These are phyloP conservation scores for Monilinia polystroma DNA, from an alignment of 2,329 filamentous ascomycete species.

Conservation along the genomic window DNA sequence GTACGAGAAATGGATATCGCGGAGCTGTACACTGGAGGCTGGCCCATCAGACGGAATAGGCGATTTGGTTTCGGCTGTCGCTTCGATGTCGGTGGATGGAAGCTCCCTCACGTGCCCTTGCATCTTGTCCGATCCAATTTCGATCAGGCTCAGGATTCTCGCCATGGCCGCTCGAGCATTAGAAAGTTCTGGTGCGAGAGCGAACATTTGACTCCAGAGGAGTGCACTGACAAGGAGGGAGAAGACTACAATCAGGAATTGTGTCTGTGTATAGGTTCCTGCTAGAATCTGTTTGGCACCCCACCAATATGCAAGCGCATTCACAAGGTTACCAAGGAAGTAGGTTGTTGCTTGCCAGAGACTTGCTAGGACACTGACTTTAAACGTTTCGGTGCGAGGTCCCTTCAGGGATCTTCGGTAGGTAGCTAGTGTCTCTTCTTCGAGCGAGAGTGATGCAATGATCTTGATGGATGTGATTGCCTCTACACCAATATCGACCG, in stretches of 20 bases:
- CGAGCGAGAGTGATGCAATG: constrained; percentile 54
- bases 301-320: constrained; percentile 79
- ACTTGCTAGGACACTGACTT: constrained; percentile 48
- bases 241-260: constrained; percentile 72
- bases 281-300: constrained; percentile 67
- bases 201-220: constrained; percentile 72
- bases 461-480: constrained; percentile 66
- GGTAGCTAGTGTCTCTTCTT: constrained; percentile 52
- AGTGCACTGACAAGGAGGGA: constrained; percentile 70
- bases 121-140: constrained; percentile 42
- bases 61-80: constrained; percentile 37
- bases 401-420: constrained; percentile 54
- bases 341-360: constrained; percentile 55
- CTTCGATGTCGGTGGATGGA: constrained; percentile 44
- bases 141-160: constrained; percentile 54
- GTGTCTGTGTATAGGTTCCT: constrained; percentile 60
- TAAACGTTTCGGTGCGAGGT: constrained; percentile 55
- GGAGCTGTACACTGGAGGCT: constrained; percentile 50
- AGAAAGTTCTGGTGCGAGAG: constrained; percentile 69
- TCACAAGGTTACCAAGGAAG: constrained; percentile 63
- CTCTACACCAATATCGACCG: constrained; percentile 58
- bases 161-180: constrained; percentile 61
- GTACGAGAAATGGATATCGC: constrained; percentile 63
- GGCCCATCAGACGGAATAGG: neutral
- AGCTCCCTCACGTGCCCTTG: constrained; percentile 27